These are phyloP conservation scores for Paecilomyces formosus DNA, from an alignment of 2,329 filamentous ascomycete genomes.

Conservation along the genomic window DNA sequence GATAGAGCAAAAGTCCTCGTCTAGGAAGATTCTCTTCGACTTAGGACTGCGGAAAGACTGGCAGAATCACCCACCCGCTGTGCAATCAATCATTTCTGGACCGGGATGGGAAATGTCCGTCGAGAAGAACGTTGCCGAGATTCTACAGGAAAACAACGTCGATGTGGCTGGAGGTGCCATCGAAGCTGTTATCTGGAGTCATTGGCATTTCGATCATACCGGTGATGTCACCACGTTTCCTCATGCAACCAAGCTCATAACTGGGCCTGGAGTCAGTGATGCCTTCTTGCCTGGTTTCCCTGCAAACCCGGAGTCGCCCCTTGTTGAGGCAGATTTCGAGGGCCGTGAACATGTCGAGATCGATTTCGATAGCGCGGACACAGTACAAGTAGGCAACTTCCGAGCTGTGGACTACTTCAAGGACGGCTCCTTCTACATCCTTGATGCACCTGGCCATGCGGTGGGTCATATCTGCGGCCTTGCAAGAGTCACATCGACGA, in stretches of 20 bases:
- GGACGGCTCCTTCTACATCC: constrained; percentile 22
- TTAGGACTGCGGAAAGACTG: constrained; percentile 24
- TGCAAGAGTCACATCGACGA: constrained; percentile 29
- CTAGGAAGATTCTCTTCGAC: constrained; percentile 19
- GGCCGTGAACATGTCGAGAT: background rate
- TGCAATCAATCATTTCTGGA: constrained; percentile 1
- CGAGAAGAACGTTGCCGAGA: background rate
- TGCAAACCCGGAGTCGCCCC: background rate
- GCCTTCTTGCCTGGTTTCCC: background rate
- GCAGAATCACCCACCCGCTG: constrained; percentile 16
- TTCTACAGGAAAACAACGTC: background rate
- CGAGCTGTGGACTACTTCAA: constrained; percentile 18
- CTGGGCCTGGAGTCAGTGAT: background rate
- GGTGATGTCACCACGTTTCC: background rate
- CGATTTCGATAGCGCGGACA: background rate
- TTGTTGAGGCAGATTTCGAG: background rate
- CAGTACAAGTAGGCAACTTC: background rate
- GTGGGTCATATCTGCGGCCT: constrained; percentile 25
- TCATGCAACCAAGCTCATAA: background rate
- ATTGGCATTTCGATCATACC: background rate
- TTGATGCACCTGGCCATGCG: constrained; percentile 8
- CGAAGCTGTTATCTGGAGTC: background rate
- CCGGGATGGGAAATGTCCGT: background rate
- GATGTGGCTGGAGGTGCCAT: background rate
- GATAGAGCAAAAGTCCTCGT: constrained; percentile 3